Percentiles rank a stretch among this genome's conserved stretches.
Conservation (phyloP, 1,284 basidiomycete species). For the Pisolithus thermaeus region DNA sequence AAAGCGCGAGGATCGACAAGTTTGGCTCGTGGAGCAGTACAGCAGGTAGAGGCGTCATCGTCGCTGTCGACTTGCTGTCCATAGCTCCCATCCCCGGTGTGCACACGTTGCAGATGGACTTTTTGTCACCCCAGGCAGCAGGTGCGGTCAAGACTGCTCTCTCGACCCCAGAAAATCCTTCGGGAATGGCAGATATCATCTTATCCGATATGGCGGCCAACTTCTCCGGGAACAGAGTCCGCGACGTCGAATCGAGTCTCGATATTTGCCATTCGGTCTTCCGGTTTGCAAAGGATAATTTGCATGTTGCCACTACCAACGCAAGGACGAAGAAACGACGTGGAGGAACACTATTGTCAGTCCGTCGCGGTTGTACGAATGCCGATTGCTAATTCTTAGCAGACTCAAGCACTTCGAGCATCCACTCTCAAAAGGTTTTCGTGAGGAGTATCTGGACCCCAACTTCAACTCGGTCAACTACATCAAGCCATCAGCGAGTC, state of each 20-base stretch:
- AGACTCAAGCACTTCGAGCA: slow-evolving; percentile 75
- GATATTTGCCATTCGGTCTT: slow-evolving; percentile 61
- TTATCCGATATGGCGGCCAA: slow-evolving; percentile 79
- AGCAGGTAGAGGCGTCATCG: slow-evolving; percentile 46
- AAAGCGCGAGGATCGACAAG: not conserved
- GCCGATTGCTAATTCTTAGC: slow-evolving; percentile 3
- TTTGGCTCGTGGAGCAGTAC: slow-evolving; percentile 6
- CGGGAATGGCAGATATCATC: slow-evolving; percentile 60
- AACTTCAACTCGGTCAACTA: slow-evolving; percentile 54
- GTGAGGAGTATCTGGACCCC: slow-evolving; percentile 43
- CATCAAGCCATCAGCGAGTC: slow-evolving; percentile 64
- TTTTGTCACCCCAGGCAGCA: slow-evolving; percentile 56
- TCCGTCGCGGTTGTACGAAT: slow-evolving; percentile 11
- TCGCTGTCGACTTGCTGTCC: slow-evolving; percentile 70
- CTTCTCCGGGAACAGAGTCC: slow-evolving; percentile 53
- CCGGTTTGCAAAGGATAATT: slow-evolving; percentile 49
- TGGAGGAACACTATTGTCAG: slow-evolving; percentile 66
- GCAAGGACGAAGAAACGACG: slow-evolving; percentile 28
- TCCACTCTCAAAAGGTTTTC: slow-evolving; percentile 53
- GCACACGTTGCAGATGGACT: slow-evolving; percentile 65
- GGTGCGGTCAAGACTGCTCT: slow-evolving; percentile 44
- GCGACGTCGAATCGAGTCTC: slow-evolving; percentile 57
- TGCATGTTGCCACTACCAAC: slow-evolving; percentile 41
- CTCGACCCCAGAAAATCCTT: slow-evolving; percentile 26
- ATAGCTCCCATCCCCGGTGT: slow-evolving; percentile 69